These are phyloP conservation scores for Typha latifolia DNA, from an alignment of 176 grass and related monocot species.

Conservation along the genomic window DNA sequence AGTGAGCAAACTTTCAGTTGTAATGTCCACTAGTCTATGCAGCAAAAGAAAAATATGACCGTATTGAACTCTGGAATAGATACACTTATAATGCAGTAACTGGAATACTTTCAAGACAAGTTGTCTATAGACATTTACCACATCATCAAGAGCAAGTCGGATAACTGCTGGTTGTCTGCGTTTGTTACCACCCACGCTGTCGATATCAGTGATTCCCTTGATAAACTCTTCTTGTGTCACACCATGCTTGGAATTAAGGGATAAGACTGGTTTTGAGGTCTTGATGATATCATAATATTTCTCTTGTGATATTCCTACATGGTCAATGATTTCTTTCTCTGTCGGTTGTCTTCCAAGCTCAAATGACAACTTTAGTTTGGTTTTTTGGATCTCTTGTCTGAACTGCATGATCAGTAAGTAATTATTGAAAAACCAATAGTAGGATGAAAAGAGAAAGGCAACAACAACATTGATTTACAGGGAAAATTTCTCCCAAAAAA, in stretches of 20 bases:
- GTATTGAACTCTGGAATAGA: not conserved
- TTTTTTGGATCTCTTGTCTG: slow-evolving; percentile 50
- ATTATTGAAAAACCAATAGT: not conserved
- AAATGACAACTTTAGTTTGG: slow-evolving; percentile 47
- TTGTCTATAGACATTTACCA: slow-evolving; percentile 33
- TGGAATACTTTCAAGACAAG: not conserved
- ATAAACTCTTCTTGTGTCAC: slow-evolving; percentile 86
- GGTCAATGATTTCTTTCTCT: slow-evolving; percentile 42
- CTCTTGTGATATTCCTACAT: slow-evolving; percentile 38
- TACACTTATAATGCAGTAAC: not conserved
- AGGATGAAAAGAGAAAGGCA: too few species aligned
- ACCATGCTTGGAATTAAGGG: slow-evolving; percentile 57
- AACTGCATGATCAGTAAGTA: slow-evolving; percentile 24
- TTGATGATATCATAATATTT: slow-evolving; percentile 58
- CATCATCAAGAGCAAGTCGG: slow-evolving; percentile 79
- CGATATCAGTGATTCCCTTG: slow-evolving; percentile 48
- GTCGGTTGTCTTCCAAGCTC: slow-evolving; percentile 63
- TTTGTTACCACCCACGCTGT: slow-evolving; percentile 39
- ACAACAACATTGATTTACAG: too few species aligned
- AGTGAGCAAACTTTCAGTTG: not conserved
- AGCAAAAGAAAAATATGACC: not conserved
- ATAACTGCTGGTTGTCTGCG: slow-evolving; percentile 47
- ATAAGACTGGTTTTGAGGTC: slow-evolving; percentile 49
- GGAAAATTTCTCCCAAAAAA: too few species aligned
- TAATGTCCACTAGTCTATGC: not conserved